Evolutionary conservation across 1,284 basidiomycete species (phyloP).

Genomic region (Ceratobasidium sp.): DNA sequence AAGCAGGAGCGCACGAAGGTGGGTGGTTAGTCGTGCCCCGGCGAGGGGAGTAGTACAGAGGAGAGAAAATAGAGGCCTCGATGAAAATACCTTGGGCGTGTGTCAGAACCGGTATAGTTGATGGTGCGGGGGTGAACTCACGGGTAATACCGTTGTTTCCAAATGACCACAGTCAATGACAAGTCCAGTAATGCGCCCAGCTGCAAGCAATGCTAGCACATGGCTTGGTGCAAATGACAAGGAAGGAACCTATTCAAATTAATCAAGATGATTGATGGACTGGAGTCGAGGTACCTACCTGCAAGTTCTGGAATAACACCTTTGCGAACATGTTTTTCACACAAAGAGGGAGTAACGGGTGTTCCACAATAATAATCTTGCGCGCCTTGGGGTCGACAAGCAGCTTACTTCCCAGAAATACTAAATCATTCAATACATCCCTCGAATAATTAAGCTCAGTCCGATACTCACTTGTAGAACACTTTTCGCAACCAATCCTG

Average conservation of each 20-base stretch:
- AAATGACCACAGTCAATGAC: conserved; percentile 91
- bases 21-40: conserved; percentile 72
- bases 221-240: conserved; percentile 90
- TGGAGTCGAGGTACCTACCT: conserved; percentile 58
- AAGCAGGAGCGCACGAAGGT: conserved; percentile 76
- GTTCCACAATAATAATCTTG: conserved; percentile 90
- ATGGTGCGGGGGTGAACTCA: conserved; percentile 53
- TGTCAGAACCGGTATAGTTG: conserved; percentile 8
- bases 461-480: conserved; percentile 83
- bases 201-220: conserved; percentile 79
- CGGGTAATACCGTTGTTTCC: conserved; percentile 86
- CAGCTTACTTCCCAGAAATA: conserved; percentile 52
- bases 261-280: not conserved
- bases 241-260: conserved; percentile 73
- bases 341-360: conserved; percentile 81
- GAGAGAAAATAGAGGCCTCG: conserved; percentile 81
- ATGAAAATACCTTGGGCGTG: conserved; percentile 76
- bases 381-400: conserved; percentile 91
- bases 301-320: conserved; percentile 87
- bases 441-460: conserved; percentile 90
- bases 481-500: conserved; percentile 73
- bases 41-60: conserved; percentile 83
- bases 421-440: conserved; percentile 66
- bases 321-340: conserved; percentile 88
- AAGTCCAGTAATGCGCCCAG: conserved; percentile 87